Conservation (phyloP, 2,329 filamentous ascomycete species). For the Xylariales sp. region DNA sequence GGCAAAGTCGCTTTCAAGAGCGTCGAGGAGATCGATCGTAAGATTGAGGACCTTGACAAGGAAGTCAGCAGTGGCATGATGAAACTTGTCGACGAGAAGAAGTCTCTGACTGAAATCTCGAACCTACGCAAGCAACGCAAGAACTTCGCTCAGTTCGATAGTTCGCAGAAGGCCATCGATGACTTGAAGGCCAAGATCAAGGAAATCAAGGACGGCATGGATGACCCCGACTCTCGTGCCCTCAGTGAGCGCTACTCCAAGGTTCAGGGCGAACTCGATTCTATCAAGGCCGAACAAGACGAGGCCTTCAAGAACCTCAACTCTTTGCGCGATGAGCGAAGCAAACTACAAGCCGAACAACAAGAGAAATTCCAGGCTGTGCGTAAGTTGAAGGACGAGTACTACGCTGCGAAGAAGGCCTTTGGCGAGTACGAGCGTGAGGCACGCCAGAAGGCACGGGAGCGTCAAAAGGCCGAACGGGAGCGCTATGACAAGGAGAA, state of each 20-base stretch:
- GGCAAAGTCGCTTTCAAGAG: constrained; percentile 87
- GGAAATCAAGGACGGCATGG: constrained; percentile 86
- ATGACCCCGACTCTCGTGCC: constrained; percentile 91
- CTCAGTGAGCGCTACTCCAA: constrained; percentile 86
- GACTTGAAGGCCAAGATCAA: constrained; percentile 88
- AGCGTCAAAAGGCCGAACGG: constrained; percentile 84
- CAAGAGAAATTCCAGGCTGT: constrained; percentile 86
- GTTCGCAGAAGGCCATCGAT: constrained; percentile 88
- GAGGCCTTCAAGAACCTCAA: constrained; percentile 90
- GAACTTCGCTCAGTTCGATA: constrained; percentile 87
- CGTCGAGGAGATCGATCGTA: constrained; percentile 84
- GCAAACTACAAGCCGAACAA: constrained; percentile 84
- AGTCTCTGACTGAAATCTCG: constrained; percentile 85
- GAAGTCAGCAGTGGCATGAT: constrained; percentile 90
- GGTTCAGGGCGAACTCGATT: constrained; percentile 88
- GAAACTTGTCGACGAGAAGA: constrained; percentile 98
- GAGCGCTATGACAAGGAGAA: constrained; percentile 77
- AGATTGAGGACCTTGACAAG: constrained; percentile 83
- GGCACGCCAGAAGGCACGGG: constrained; percentile 77
- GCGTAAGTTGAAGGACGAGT: constrained; percentile 89
- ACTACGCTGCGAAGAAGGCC: constrained; percentile 85
- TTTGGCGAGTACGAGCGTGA: constrained; percentile 86
- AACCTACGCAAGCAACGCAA: constrained; percentile 89
- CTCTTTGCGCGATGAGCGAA: constrained; percentile 84
- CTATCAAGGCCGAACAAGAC: constrained; percentile 92